Conservation (phyloP, 2,329 filamentous ascomycete genomes). For the Trichoderma hamatum region DNA sequence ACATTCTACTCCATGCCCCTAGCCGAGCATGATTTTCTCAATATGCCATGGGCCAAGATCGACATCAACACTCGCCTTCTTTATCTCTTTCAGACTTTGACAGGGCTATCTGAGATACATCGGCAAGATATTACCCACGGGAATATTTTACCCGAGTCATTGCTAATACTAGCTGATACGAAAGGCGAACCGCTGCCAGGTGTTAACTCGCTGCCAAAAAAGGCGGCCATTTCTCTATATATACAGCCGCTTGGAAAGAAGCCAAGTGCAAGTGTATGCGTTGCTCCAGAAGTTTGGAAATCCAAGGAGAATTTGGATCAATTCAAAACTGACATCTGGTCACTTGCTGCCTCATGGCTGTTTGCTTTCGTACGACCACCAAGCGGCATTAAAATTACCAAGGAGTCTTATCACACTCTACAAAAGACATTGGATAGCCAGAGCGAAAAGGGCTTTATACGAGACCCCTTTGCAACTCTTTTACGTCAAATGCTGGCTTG, state of each 20-base stretch:
- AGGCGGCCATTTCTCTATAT: background rate
- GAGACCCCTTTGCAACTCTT: background rate
- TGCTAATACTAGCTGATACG: background rate
- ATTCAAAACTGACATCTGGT: background rate
- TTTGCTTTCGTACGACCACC: background rate
- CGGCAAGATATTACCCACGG: background rate
- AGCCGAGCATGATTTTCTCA: background rate
- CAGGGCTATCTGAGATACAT: background rate
- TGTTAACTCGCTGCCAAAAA: background rate
- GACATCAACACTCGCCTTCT: background rate
- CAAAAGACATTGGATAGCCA: slow-evolving; percentile 2
- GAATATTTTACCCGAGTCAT: background rate
- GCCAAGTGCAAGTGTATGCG: background rate
- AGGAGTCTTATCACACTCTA: background rate
- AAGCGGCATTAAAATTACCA: background rate
- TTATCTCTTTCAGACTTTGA: slow-evolving; percentile 3
- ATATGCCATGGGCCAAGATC: background rate
- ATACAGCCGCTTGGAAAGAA: background rate
- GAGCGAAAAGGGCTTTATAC: background rate
- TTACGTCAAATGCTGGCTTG: slow-evolving; percentile 3
- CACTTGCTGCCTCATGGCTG: slow-evolving; percentile 14
- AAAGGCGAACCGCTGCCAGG: background rate
- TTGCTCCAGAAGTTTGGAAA: slow-evolving; percentile 3
- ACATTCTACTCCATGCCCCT: slow-evolving; percentile 7
- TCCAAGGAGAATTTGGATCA: background rate